These are phyloP conservation scores for Neoboletus magnificus DNA, from an alignment of 768 basidiomycete genomes.

Conservation along the genomic window DNA sequence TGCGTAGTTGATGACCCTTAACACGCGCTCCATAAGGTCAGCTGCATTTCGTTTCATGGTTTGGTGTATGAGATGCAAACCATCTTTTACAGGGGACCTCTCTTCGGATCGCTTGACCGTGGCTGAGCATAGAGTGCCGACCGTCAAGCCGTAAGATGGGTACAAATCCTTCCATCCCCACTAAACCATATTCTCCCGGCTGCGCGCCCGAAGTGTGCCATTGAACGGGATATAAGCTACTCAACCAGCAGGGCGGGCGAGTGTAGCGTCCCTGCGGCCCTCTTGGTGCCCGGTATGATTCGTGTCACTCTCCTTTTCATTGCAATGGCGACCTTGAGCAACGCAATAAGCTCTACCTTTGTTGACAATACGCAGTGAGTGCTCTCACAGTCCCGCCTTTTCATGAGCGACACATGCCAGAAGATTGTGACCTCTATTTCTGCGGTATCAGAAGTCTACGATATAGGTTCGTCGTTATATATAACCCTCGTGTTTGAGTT, in stretches of 20 bases:
- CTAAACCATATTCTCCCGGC: background rate
- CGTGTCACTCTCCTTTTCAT: background rate
- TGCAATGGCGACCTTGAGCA: background rate
- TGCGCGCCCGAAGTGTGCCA: background rate
- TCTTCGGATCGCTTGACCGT: background rate
- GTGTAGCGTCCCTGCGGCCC: no score
- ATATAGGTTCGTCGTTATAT: background rate
- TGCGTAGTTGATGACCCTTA: background rate
- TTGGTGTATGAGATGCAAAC: background rate
- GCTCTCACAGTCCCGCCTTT: background rate
- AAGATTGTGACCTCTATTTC: constrained; percentile 1
- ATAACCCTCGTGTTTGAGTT: no score
- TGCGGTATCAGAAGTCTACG: constrained; percentile 1
- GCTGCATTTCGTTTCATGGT: background rate
- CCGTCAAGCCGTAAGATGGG: background rate
- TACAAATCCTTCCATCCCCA: no score
- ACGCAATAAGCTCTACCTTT: background rate
- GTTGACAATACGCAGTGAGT: background rate
- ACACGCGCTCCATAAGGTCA: background rate
- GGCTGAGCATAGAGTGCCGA: background rate
- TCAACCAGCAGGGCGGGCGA: no score
- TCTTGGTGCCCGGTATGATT: background rate
- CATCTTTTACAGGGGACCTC: background rate
- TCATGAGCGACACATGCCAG: background rate
- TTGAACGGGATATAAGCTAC: background rate